Evolutionary conservation across 2,329 filamentous ascomycete genomes (phyloP).

Genomic region (Pseudonectria foliicola): DNA sequence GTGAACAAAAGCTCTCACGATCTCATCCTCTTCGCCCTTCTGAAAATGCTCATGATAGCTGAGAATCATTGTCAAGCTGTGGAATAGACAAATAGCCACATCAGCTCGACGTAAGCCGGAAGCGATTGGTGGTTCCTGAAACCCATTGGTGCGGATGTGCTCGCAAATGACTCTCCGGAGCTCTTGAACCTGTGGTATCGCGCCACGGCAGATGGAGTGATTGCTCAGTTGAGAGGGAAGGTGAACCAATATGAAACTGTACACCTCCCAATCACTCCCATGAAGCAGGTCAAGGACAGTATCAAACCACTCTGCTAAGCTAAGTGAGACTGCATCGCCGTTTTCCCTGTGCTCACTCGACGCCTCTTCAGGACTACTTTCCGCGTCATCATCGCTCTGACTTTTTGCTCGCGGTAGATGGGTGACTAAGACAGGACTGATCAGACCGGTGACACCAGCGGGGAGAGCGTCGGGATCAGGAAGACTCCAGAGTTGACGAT

Average conservation of each 20-base stretch:
- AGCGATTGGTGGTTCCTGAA: conserved; percentile 73
- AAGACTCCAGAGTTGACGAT: conserved; percentile 51
- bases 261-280: conserved; percentile 82
- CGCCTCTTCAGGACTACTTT: conserved; percentile 3
- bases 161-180: conserved; percentile 74
- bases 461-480: conserved; percentile 52
- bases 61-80: conserved; percentile 78
- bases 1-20: conserved; percentile 77
- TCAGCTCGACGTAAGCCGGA: conserved; percentile 80
- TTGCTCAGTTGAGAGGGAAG: conserved; percentile 85
- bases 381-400: conserved; percentile 8
- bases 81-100: conserved; percentile 81
- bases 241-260: conserved; percentile 83
- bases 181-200: conserved; percentile 67
- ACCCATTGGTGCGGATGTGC: conserved; percentile 68
- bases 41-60: conserved; percentile 84
- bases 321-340: conserved; percentile 38
- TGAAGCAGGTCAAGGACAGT: conserved; percentile 65
- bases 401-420: conserved; percentile 18
- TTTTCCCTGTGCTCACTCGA: conserved; percentile 11
- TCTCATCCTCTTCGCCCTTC: conserved; percentile 80
- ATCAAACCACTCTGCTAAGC: conserved; percentile 67
- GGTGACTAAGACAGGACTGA: conserved; percentile 47
- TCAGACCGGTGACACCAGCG: conserved; percentile 34
- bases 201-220: conserved; percentile 71